Conservation (phyloP, 2,329 filamentous ascomycete genomes). For the Cercospora sp. region DNA sequence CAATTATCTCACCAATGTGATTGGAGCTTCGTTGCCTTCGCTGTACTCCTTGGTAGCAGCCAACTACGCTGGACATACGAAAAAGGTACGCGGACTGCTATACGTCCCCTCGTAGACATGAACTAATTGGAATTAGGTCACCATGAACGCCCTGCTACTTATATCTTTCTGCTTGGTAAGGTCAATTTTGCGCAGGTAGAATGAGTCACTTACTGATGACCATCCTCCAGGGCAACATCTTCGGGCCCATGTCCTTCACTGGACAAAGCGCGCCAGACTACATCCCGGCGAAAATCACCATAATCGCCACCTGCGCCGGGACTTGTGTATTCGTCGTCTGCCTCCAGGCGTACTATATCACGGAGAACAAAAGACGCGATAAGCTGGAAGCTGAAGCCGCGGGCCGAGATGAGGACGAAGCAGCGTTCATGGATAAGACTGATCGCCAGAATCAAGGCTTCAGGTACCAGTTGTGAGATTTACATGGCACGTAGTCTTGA, state of each 20-base stretch:
- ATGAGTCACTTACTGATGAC: too few species aligned
- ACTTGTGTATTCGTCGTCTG: constrained; percentile 44
- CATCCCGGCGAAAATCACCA: constrained; percentile 47
- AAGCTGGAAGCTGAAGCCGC: constrained; percentile 11
- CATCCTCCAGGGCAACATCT: constrained; percentile 41
- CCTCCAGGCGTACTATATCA: constrained; percentile 54
- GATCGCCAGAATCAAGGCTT: constrained; percentile 37
- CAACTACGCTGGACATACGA: constrained; percentile 70
- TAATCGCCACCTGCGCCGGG: constrained; percentile 40
- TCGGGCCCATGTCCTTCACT: constrained; percentile 44
- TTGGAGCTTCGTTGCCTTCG: constrained; percentile 42
- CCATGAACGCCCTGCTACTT: constrained; percentile 59
- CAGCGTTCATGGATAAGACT: constrained; percentile 36
- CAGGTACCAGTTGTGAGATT: constrained; percentile 20
- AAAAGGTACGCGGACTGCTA: constrained; percentile 40
- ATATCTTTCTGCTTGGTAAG: constrained; percentile 32
- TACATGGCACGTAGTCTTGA: background rate
- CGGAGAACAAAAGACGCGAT: constrained; percentile 44
- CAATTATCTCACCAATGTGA: constrained; percentile 44
- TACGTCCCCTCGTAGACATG: background rate
- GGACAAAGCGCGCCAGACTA: constrained; percentile 41
- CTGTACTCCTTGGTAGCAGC: constrained; percentile 40
- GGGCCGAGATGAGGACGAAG: constrained; percentile 16
- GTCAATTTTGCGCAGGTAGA: too few species aligned
- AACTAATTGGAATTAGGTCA: constrained; percentile 14